These are phyloP conservation scores for Lagerstroemia speciosa DNA, from an alignment of 345 rosid genomes.

Conservation along the genomic window DNA sequence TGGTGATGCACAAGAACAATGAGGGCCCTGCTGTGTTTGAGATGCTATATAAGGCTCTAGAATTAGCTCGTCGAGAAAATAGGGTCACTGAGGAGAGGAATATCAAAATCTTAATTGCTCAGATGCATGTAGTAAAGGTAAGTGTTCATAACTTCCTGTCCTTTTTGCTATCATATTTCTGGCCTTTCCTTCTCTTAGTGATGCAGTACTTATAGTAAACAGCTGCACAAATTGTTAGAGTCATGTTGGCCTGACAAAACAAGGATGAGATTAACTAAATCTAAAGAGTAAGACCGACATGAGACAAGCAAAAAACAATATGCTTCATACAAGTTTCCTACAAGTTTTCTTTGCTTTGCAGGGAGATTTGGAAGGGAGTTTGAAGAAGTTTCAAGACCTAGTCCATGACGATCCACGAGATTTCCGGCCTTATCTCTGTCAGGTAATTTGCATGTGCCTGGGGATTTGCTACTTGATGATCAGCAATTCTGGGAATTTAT, in stretches of 20 bases:
- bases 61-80: constrained; percentile 40
- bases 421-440: constrained; percentile 94
- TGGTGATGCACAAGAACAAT: constrained; percentile 81
- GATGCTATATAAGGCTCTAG: constrained; percentile 66
- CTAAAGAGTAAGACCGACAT: neutral
- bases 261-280: neutral
- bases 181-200: neutral
- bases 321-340: neutral
- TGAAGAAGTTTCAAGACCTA: constrained; percentile 65
- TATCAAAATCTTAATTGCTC: constrained; percentile 71
- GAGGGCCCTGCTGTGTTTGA: constrained; percentile 75
- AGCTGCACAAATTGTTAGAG: neutral
- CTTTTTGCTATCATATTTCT: neutral
- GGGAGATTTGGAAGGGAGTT: constrained; percentile 70
- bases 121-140: constrained; percentile 80
- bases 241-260: neutral
- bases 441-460: constrained; percentile 28
- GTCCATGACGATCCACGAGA: constrained; percentile 75
- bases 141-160: constrained; percentile 7
- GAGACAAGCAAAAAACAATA: neutral
- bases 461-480: neutral
- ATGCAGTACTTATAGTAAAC: neutral
- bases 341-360: constrained; percentile 15
- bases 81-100: constrained; percentile 77
- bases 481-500: neutral